Evolutionary conservation across 495 filamentous ascomycete species (phyloP).

Genomic region (Aspergillus ellipticus): DNA sequence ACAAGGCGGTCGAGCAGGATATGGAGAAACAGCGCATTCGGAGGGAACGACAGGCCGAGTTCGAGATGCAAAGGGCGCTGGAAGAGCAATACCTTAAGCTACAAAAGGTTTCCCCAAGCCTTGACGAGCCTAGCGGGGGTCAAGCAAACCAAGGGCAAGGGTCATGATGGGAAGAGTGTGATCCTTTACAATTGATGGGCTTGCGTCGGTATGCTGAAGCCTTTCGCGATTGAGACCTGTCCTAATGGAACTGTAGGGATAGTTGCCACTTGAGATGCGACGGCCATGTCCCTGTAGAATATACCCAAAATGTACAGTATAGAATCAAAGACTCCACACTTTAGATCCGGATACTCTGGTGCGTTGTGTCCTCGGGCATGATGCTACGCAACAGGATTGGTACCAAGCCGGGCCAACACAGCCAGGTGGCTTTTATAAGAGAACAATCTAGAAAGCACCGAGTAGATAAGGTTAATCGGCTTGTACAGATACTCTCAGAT

Average conservation of each 20-base stretch:
- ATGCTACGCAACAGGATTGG: background rate
- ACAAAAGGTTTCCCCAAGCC: conserved; percentile 57
- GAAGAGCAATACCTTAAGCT: conserved; percentile 89
- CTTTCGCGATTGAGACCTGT: background rate
- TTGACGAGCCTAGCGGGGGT: conserved; percentile 18
- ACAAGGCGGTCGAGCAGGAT: conserved; percentile 88
- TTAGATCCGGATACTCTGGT: background rate
- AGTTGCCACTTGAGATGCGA: background rate
- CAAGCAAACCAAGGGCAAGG: conserved; percentile 20
- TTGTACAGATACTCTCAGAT: too few relatives aligned
- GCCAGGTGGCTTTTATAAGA: too few relatives aligned
- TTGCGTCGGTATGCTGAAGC: background rate
- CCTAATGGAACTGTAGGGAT: background rate
- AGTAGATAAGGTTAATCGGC: too few relatives aligned
- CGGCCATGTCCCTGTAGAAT: conserved; percentile 10
- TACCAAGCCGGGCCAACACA: too few relatives aligned
- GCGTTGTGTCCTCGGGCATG: background rate
- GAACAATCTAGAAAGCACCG: too few relatives aligned
- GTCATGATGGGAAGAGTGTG: conserved; percentile 8
- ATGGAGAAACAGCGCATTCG: conserved; percentile 92
- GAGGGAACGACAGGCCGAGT: conserved; percentile 83
- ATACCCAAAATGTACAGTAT: conserved; percentile 16
- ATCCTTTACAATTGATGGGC: background rate
- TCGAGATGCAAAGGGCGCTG: conserved; percentile 80
- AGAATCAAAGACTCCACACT: conserved; percentile 1